Evolutionary conservation across 2,329 filamentous ascomycete species (phyloP), one percentile per base, ranked within the genome.

Genomic region (Fusarium phyllophilum): DNA sequence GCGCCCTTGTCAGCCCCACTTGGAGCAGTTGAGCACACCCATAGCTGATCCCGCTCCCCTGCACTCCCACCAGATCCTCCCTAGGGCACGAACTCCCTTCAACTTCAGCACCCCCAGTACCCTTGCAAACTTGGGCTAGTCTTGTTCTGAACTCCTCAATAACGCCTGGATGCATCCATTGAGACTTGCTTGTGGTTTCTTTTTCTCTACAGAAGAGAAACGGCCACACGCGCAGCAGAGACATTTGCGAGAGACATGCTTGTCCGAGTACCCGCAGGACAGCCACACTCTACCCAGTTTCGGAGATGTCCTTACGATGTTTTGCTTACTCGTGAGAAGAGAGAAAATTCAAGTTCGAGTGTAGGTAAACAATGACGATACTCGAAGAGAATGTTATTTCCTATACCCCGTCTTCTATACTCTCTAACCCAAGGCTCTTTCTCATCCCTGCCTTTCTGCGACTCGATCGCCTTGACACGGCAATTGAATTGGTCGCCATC

Each of bases 71-170:
- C 24, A 41, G 39, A 26, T 31, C 46, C 48, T 68, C 72, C 71
- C 68, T 67, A 45, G 58, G 13, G 51, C 33, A 39, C 51, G 56
- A 67, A 72, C 58, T 69, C 72, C 72, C 72, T 72, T 74, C 42
- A 36, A 44, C 48, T 44, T 29, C 46, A 66, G 56, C 57, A 66
- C 38, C 38, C 46, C 46, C 42, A 48, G 24, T 17, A 70, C 42
- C 54, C 60, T 70, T 46, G 48, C 38, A 44, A 70, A 46, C 52
- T 33, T 54, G 54, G 36, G 41, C 65, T 55, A 66, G 51, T 57
- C 59, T 39, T 36, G 42, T 54, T 51, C 61, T 38, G 45, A 45
- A 58, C 68, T 41, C 36, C 46, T 39, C 49, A 48, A 51, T 61
- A 62, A 68, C 42, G 29, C 45, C 48, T 62, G 34, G 57, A 55